Evolutionary conservation across 805 yeast species (phyloP), one percentile per base, ranked within the genome.

Genomic region (Lipomyces spencermartinsiae): DNA sequence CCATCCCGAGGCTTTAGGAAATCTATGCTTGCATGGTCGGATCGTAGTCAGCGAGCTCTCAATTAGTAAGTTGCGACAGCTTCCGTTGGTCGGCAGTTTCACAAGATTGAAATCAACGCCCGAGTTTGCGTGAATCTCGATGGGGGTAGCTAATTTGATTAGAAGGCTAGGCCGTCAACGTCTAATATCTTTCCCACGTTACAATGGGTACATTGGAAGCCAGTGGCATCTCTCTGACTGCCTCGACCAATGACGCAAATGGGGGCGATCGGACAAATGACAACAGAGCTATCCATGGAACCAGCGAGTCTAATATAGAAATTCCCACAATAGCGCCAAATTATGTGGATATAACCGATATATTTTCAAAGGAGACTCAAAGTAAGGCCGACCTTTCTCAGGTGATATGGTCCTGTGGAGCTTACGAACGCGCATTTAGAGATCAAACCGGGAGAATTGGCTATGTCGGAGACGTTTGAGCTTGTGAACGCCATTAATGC

Each of bases 401-500:
- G 25, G 49, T 43, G n/a, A 19, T 43, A 43, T 7, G 31, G 31
- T 62, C 12, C 8, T n/a, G 49, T 12, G 12, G 16, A 43, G 22
- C 49, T 43, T 43, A 46, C 71, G 10, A n/a, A 12, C 8, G 62
- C 43, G n/a, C 53, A 55, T 4, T 49, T 61, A 56, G 71, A 68
- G 51, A 68, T 89, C 51, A 75, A 77, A 19, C 83, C 84, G 51
- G 89, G 88, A 39, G 81, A 84, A 59, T 87, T 94, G 22, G 85
- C 86, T 4, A 87, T 87, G 73, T 82, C 85, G 9, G 83, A 86
- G 0, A 79, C 79, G 34, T 92, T 92, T 78, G 85, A 87, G 64
- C 82, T 94, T 58, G 81, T 89, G 69, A 92, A 92, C 73, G 96
- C 97, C 0, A 91, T 97, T 0, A 88, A 93, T 72, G 97, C 98